Percentiles rank a stretch among this genome's conserved stretches.
phyloP scores from a whole-genome alignment of 768 basidiomycete genomes.

The Boletus subparvulus region DNA sequence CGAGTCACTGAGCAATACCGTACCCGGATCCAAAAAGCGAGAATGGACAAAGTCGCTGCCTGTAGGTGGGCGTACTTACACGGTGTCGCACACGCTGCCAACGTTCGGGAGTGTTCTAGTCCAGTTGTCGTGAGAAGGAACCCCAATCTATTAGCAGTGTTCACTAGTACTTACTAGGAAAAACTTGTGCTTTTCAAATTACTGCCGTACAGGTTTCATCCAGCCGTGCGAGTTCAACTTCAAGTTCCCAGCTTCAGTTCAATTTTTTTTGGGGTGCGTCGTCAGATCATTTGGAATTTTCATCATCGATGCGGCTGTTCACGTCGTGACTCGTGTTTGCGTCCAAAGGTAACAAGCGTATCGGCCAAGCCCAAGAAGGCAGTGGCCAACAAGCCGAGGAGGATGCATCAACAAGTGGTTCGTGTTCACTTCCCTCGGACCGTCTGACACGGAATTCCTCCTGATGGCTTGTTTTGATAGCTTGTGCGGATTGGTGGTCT shows the following conservation, averaged over 20 bases:
- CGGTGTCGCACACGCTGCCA: background rate
- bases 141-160: background rate
- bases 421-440: constrained; percentile 1
- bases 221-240: background rate
- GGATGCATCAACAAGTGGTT: constrained; percentile 21
- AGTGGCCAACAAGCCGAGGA: background rate
- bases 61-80: background rate
- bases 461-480: constrained; percentile 7
- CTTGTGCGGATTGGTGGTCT: constrained; percentile 27
- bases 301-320: background rate
- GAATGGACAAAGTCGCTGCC: constrained; percentile 8
- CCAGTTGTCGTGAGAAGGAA: constrained; percentile 14
- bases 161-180: background rate
- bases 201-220: constrained; percentile 10
- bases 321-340: background rate
- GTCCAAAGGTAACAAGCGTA: background rate
- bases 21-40: background rate
- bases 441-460: background rate
- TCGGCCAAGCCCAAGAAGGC: background rate
- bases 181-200: background rate
- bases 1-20: background rate
- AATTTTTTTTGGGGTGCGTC: constrained; percentile 11
- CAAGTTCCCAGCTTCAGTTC: constrained; percentile 15
- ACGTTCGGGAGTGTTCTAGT: background rate
- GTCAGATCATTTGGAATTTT: constrained; percentile 2